phyloP scores from a whole-genome alignment of 2,329 filamentous ascomycete genomes.

The Pseudopyricularia javanii region DNA sequence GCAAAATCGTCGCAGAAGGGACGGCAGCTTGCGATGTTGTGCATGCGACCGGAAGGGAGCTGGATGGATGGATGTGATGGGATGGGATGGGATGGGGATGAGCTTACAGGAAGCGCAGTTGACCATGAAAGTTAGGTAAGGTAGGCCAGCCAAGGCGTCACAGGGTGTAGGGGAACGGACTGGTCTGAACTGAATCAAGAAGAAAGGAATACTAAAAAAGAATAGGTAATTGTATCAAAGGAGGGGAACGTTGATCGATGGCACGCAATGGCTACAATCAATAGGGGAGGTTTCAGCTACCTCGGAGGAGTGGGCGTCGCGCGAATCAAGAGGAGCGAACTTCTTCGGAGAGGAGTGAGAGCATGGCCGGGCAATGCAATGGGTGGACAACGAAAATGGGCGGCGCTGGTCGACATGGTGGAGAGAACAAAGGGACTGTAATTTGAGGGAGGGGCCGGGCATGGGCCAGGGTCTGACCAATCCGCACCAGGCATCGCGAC shows the following conservation, averaged over 20 bases:
- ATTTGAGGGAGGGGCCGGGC: not conserved
- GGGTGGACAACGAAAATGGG: not conserved
- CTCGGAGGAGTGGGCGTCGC: not conserved
- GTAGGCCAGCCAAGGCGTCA: no score
- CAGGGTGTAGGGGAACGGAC: no score
- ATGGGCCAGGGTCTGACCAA: not conserved
- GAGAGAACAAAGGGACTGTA: constrained; percentile 1
- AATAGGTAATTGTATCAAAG: not conserved
- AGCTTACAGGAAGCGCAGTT: not conserved
- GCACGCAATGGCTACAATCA: not conserved
- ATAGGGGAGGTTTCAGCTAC: not conserved
- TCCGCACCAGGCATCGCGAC: not conserved
- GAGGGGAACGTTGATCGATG: not conserved
- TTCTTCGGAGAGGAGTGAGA: no score
- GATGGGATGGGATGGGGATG: not conserved
- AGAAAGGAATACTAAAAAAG: not conserved
- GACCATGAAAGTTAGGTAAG: not conserved
- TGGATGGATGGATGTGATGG: no score
- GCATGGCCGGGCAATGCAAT: no score
- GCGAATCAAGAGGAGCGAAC: not conserved
- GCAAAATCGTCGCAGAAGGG: not conserved
- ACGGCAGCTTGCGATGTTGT: not conserved
- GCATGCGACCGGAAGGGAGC: not conserved
- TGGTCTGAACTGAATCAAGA: no score
- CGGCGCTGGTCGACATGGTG: not conserved